phyloP scores from a whole-genome alignment of 1,284 basidiomycete species.

The Cystobasidium slooffiae region DNA sequence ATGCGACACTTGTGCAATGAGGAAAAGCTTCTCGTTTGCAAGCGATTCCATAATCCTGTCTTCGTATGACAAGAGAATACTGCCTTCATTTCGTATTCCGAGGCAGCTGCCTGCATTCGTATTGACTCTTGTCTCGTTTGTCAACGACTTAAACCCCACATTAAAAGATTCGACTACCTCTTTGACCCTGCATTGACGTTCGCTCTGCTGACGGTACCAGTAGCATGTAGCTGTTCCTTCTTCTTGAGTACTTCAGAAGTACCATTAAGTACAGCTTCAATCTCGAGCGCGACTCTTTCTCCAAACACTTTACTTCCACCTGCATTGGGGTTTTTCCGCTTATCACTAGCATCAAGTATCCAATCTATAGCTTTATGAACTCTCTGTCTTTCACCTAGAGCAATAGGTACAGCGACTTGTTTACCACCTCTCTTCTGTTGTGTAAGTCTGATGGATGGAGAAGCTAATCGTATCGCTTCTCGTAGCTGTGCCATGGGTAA shows the following conservation, averaged over 20 bases:
- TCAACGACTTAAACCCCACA: neutral
- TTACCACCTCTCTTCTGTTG: slow-evolving; percentile 57
- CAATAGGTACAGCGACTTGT: slow-evolving; percentile 56
- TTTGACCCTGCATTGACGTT: slow-evolving; percentile 24
- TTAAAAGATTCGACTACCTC: neutral
- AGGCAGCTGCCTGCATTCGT: too few species aligned
- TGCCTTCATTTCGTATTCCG: neutral
- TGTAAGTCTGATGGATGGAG: slow-evolving; percentile 56
- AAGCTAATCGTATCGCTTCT: slow-evolving; percentile 55
- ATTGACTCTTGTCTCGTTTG: neutral
- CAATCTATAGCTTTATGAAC: slow-evolving; percentile 56
- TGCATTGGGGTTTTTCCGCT: slow-evolving; percentile 49
- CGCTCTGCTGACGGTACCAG: slow-evolving; percentile 32
- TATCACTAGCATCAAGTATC: slow-evolving; percentile 59
- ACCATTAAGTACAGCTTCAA: slow-evolving; percentile 57
- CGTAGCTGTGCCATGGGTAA: slow-evolving; percentile 57
- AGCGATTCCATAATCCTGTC: too few species aligned
- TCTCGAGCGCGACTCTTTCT: slow-evolving; percentile 56
- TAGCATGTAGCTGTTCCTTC: slow-evolving; percentile 52
- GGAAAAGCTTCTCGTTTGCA: too few species aligned
- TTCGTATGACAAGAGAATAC: neutral
- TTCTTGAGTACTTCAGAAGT: slow-evolving; percentile 55
- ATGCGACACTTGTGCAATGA: too few species aligned
- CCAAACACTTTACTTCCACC: slow-evolving; percentile 54
- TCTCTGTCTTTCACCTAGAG: slow-evolving; percentile 55